phyloP scores from a whole-genome alignment of 768 basidiomycete species.

The Galerina marginata region DNA sequence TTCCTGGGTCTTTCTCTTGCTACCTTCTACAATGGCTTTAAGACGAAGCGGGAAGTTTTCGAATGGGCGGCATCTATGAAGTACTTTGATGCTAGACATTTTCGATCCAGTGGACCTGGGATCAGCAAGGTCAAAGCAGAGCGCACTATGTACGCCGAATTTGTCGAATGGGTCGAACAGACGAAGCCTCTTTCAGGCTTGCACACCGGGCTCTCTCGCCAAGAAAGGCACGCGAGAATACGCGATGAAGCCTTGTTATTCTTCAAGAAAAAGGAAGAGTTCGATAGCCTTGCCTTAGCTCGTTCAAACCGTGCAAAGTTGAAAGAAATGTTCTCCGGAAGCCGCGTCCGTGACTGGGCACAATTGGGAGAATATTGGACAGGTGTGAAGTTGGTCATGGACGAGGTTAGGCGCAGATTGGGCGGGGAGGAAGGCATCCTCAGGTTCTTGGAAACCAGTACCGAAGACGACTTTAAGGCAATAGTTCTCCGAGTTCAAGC shows the following conservation, averaged over 20 bases:
- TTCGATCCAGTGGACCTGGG: conserved; percentile 41
- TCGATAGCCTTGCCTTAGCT: conserved; percentile 41
- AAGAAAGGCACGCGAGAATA: conserved; percentile 28
- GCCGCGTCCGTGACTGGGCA: conserved; percentile 59
- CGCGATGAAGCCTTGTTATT: conserved; percentile 52
- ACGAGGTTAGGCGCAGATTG: conserved; percentile 47
- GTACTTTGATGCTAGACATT: conserved; percentile 52
- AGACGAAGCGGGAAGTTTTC: conserved; percentile 57
- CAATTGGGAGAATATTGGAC: conserved; percentile 47
- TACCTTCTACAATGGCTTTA: conserved; percentile 57
- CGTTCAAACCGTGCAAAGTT: conserved; percentile 35
- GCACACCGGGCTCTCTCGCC: conserved; percentile 15
- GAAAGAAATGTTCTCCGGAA: conserved; percentile 55
- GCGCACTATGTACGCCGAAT: conserved; percentile 65
- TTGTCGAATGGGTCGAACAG: conserved; percentile 52
- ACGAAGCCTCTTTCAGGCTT: background rate
- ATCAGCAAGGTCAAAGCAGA: conserved; percentile 49
- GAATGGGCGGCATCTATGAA: conserved; percentile 60
- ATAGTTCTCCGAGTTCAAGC: conserved; percentile 43
- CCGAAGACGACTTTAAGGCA: conserved; percentile 42
- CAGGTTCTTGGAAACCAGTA: conserved; percentile 40
- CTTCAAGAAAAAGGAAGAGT: conserved; percentile 58
- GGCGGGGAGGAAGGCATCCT: conserved; percentile 54
- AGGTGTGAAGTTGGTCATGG: conserved; percentile 58
- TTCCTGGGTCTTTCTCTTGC: conserved; percentile 66